phyloP scores from a whole-genome alignment of 2,329 filamentous ascomycete species.

The Berkeleyomyces rouxiae region DNA sequence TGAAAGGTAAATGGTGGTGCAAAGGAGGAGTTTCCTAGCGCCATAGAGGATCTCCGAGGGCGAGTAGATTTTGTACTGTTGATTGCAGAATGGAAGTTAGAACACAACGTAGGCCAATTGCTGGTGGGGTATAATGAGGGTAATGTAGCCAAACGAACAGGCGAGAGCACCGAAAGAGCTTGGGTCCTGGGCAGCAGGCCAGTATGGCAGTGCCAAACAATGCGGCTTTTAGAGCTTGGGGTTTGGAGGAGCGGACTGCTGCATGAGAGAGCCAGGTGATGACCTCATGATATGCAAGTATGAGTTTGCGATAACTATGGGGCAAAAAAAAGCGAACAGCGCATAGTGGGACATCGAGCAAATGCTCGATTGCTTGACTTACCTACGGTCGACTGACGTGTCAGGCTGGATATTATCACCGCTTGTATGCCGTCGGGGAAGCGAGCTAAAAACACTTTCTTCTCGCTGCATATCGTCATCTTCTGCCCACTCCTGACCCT shows the following conservation, averaged over 20 bases:
- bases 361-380: background rate
- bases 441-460: slow-evolving; percentile 9
- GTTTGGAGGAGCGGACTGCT: background rate
- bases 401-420: background rate
- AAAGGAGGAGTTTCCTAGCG: slow-evolving; percentile 14
- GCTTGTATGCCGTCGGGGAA: slow-evolving; percentile 13
- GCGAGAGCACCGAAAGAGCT: background rate
- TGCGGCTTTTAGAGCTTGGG: background rate
- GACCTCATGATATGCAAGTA: background rate
- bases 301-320: background rate
- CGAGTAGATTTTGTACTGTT: slow-evolving; percentile 44
- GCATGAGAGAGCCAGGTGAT: background rate
- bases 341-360: no score
- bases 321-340: background rate
- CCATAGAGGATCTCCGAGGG: slow-evolving; percentile 41
- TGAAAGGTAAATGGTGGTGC: slow-evolving; percentile 19
- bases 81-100: background rate
- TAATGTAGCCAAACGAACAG: background rate
- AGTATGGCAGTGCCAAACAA: background rate
- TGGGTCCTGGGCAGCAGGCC: background rate
- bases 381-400: background rate
- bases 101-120: background rate
- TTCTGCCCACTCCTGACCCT: slow-evolving; percentile 6
- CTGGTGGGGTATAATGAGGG: slow-evolving; percentile 26
- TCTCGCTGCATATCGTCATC: slow-evolving; percentile 9